Base-by-base conservation (phyloP, 2,329 filamentous ascomycete species). In the Curvularia sp. region DNA sequence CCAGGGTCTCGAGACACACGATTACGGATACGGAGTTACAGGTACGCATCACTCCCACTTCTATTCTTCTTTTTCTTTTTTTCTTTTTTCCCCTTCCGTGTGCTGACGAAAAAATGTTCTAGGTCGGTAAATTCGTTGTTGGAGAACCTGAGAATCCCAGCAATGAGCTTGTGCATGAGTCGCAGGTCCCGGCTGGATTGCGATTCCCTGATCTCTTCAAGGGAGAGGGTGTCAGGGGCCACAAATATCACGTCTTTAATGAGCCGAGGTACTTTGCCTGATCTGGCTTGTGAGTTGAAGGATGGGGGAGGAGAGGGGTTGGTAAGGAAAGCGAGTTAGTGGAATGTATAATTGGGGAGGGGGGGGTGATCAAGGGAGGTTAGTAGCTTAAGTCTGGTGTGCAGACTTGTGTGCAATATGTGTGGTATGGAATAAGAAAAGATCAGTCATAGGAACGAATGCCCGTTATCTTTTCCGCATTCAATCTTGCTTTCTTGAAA, bases 21-120 rank as follows among this genome's bases (percentile, higher is more conserved):
- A 98, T 99, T 68, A 99, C 95, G 12, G 95, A 99, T 75, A 99
- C 95, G 2, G 95, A 99, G 80, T 83, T 99, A 54, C 95, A 99
- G 83, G 91, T 88, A 80, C 71, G 81, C 71, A 28, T 25, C 36
- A 12, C 6, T 12, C 10, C 25, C 19, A 15, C 23, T 5, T 15
- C 15, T 47, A 3, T 21, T n/a, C 2, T 27, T 23, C 18, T 23
- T 47, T 19, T 39, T 27, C 23, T 30, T 27, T 13, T 30, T 23
- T 9, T 21, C 34, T 48, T n/a, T 2, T 7, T n/a, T 32, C 1
- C 6, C 9, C 9, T 19, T 5, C 2, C 12, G 5, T 18, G 21
- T 49, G 15, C 55, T 54, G 46, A 54, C 38, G 5, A 1, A 23
- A 1, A 12, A 36, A 3, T 27, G 19, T 32, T 38, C 28, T 66